Evolutionary conservation across 306 rosid genomes (phyloP), one percentile per base, ranked within the genome.

Genomic region (Cicer judaicum): DNA sequence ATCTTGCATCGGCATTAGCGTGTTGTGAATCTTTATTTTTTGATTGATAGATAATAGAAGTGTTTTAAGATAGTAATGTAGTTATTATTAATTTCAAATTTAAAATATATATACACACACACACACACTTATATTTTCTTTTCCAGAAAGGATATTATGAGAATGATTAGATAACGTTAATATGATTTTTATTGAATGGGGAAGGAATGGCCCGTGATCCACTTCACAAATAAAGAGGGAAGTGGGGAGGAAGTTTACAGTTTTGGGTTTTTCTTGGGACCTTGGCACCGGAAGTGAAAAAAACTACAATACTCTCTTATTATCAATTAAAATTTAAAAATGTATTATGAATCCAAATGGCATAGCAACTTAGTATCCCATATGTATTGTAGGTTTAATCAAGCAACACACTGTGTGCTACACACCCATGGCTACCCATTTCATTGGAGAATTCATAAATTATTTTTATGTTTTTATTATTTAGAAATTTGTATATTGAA

Each of bases 401-500:
- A 47, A 67, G 42, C 47, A 67, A 24, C 42, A 21, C 24, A 41
- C 13, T 24, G 39, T 24, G 6, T 44, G 8, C 72, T 24, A 12
- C 15, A 41, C 39, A 67, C 18, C 72, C 34, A 8, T 44, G 40
- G 52, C n/a, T 43, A 65, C 54, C 24, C 56, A 21, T 21, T 11
- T 18, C 21, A 4, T 44, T 44, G 40, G 57, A 19, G 40, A 10
- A 8, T 21, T 47, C 8, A 1, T 70, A 60, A 71, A 29, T 59
- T 50, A n/a, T 73, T 66, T 50, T 64, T 64, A 43, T 67, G 73
- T 19, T 64, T 43, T 19, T 73, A 62, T 46, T 13, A 24, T 73
- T 38, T 34, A 3, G 48, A 12, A 36, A 50, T 69, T 78, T 61
- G 62, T 63, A 40, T 50, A 16, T 52, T 8, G 67, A 67, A 69